Conservation (phyloP, 495 filamentous ascomycete species). For the Trichoderma erinaceum region DNA sequence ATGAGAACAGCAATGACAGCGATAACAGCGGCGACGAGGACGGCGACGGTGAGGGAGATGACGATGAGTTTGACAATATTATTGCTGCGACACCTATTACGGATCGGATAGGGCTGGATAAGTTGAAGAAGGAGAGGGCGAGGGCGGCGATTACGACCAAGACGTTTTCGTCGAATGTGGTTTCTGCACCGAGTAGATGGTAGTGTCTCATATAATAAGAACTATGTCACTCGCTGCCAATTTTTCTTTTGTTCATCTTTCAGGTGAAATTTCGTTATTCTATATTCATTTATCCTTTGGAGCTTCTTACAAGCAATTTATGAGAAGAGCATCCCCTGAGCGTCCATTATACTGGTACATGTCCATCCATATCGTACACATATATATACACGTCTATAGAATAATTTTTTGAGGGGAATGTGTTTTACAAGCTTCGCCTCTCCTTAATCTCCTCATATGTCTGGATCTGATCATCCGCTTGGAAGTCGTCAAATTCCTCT, state of each 20-base stretch:
- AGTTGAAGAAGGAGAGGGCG: slow-evolving; percentile 41
- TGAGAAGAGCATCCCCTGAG: neutral
- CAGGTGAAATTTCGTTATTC: neutral
- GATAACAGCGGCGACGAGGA: slow-evolving; percentile 58
- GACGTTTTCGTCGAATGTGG: slow-evolving; percentile 26
- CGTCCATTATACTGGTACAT: slow-evolving; percentile 4
- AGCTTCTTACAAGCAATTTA: neutral
- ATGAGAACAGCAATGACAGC: slow-evolving; percentile 55
- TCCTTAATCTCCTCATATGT: slow-evolving; percentile 72
- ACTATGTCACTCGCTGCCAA: neutral
- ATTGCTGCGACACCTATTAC: slow-evolving; percentile 83
- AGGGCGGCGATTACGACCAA: slow-evolving; percentile 24
- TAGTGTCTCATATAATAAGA: slow-evolving; percentile 16
- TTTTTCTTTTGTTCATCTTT: too few relatives aligned
- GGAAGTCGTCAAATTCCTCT: slow-evolving; percentile 67
- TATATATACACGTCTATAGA: slow-evolving; percentile 5
- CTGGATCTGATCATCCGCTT: slow-evolving; percentile 79
- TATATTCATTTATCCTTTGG: neutral
- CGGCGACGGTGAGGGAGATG: slow-evolving; percentile 39
- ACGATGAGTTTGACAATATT: slow-evolving; percentile 73
- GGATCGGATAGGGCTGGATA: slow-evolving; percentile 61
- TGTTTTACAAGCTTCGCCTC: slow-evolving; percentile 57
- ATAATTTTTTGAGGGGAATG: neutral
- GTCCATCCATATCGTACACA: slow-evolving; percentile 17
- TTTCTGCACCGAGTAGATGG: slow-evolving; percentile 28